phyloP scores from a whole-genome alignment of 331 rosid species.

The Quercus tomentella region DNA sequence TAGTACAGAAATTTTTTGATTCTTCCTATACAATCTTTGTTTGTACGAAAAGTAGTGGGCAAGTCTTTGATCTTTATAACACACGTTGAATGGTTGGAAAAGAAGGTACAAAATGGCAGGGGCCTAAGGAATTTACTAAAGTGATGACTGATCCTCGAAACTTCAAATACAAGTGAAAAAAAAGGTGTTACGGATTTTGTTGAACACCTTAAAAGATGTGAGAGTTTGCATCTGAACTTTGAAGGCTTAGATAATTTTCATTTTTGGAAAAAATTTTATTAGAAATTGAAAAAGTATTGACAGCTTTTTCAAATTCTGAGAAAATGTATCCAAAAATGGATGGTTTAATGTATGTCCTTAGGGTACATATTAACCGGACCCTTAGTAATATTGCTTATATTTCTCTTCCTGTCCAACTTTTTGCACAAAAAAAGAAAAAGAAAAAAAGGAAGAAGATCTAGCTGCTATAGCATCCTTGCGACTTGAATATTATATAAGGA shows the following conservation, averaged over 20 bases:
- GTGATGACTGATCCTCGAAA: background rate
- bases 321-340: no score
- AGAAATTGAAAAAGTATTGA: no score
- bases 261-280: no score
- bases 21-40: background rate
- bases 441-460: no score
- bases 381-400: background rate
- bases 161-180: background rate
- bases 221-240: background rate
- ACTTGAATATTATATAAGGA: background rate
- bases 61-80: background rate
- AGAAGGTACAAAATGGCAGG: background rate
- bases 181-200: background rate
- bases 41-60: background rate
- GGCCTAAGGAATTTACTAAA: background rate
- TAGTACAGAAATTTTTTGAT: no score
- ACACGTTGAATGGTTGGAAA: background rate
- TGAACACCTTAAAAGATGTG: background rate
- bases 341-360: no score
- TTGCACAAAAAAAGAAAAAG: no score
- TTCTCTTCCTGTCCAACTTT: background rate
- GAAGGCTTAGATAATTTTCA: no score
- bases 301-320: no score
- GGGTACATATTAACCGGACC: no score
- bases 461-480: background rate